phyloP scores from a whole-genome alignment of 2,329 filamentous ascomycete species.

The Botrytis aclada region DNA sequence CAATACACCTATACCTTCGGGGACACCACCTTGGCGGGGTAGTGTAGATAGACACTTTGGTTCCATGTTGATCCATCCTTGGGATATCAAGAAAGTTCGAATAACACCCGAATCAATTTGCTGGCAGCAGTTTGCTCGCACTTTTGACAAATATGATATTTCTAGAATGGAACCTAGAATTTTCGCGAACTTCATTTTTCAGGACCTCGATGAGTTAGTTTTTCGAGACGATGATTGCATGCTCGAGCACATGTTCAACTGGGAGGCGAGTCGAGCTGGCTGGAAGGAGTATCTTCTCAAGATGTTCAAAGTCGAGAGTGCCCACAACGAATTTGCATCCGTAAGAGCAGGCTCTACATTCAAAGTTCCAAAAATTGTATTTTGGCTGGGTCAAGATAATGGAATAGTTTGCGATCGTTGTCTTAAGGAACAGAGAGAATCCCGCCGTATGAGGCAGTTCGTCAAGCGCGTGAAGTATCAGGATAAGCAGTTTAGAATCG shows the following conservation, averaged over 20 bases:
- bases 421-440: too few species aligned
- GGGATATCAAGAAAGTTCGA: not conserved
- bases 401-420: too few species aligned
- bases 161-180: not conserved
- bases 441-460: too few species aligned
- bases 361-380: not conserved
- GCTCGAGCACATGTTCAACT: not conserved
- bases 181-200: not conserved
- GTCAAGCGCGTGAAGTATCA: too few species aligned
- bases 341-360: not conserved
- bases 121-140: too few species aligned
- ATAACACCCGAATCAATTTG: not conserved
- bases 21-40: too few species aligned
- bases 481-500: too few species aligned
- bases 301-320: not conserved
- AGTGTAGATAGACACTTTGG: too few species aligned
- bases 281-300: not conserved
- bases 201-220: not conserved
- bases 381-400: too few species aligned
- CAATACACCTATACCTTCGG: too few species aligned
- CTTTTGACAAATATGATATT: too few species aligned
- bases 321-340: not conserved
- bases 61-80: not conserved
- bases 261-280: accelerated
- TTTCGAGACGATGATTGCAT: not conserved